Evolutionary conservation across 1,139 yeast genomes (phyloP).

Genomic region (Suhomyces bokatorum): DNA sequence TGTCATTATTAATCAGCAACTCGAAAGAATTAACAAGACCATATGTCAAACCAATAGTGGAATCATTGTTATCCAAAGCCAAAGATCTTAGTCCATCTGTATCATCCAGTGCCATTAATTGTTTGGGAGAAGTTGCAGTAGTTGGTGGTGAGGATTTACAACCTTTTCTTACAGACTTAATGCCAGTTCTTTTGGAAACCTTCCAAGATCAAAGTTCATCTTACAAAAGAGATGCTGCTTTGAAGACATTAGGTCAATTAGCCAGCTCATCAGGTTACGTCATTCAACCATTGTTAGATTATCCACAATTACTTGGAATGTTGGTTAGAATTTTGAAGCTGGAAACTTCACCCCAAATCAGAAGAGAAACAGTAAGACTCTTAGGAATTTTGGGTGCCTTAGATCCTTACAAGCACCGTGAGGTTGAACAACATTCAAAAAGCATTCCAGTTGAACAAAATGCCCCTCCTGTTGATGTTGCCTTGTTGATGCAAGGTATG

Average conservation of each 20-base stretch:
- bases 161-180: constrained; percentile 69
- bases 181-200: constrained; percentile 86
- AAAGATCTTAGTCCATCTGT: constrained; percentile 74
- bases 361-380: constrained; percentile 84
- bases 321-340: constrained; percentile 78
- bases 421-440: constrained; percentile 75
- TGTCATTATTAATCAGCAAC: constrained; percentile 72
- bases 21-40: constrained; percentile 84
- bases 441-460: constrained; percentile 70
- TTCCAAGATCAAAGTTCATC: constrained; percentile 90
- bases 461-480: constrained; percentile 88
- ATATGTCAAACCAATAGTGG: constrained; percentile 85
- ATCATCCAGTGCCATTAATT: constrained; percentile 80
- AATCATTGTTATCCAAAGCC: constrained; percentile 76
- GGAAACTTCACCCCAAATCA: constrained; percentile 69
- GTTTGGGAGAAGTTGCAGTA: constrained; percentile 86
- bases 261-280: constrained; percentile 94
- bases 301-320: constrained; percentile 84
- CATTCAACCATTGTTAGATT: constrained; percentile 86
- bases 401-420: constrained; percentile 94
- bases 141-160: constrained; percentile 87
- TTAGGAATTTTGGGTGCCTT: constrained; percentile 94
- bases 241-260: constrained; percentile 83
- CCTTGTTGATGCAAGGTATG: constrained; percentile 87
- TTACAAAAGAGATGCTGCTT: constrained; percentile 84